Percentiles rank a stretch among this genome's conserved stretches.
Conservation (phyloP, 1,139 yeast genomes). For the Geotrichum phurueaensis region DNA sequence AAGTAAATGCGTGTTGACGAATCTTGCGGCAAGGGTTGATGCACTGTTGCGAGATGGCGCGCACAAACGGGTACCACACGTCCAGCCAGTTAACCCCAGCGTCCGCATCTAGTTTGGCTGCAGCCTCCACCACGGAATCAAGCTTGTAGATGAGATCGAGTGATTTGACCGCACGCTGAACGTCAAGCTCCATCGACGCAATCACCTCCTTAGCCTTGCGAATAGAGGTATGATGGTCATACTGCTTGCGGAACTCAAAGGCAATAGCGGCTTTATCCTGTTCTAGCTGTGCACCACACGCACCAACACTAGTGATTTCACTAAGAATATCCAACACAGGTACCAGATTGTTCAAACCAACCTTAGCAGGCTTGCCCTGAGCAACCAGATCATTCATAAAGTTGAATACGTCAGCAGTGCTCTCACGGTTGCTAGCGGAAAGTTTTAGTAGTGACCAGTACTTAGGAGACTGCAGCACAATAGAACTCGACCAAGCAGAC, state of each 20-base stretch:
- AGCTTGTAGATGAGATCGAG: constrained; percentile 37
- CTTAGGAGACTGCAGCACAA: constrained; percentile 29
- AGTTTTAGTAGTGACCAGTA: constrained; percentile 61
- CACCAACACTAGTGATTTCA: constrained; percentile 77
- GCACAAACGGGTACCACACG: constrained; percentile 26
- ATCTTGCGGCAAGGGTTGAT: constrained; percentile 80
- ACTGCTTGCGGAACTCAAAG: constrained; percentile 13
- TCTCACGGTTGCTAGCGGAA: constrained; percentile 51
- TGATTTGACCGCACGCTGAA: constrained; percentile 56
- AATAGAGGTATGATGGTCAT: constrained; percentile 16
- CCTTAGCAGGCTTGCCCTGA: constrained; percentile 30
- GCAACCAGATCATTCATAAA: constrained; percentile 46
- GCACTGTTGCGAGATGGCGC: constrained; percentile 83
- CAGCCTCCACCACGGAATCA: constrained; percentile 16
- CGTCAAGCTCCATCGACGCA: constrained; percentile 38
- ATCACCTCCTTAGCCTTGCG: constrained; percentile 16
- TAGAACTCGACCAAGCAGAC: constrained; percentile 44
- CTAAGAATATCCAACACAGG: constrained; percentile 61
- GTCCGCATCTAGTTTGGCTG: constrained; percentile 3
- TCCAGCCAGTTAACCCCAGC: constrained; percentile 16
- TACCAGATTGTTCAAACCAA: constrained; percentile 14
- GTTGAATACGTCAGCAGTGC: constrained; percentile 44
- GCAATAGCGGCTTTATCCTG: constrained; percentile 48
- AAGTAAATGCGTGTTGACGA: constrained; percentile 52
- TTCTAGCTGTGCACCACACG: constrained; percentile 73